These are phyloP conservation scores for Tetracladium marchalianum DNA, from an alignment of 495 filamentous ascomycete genomes.

Conservation along the genomic window DNA sequence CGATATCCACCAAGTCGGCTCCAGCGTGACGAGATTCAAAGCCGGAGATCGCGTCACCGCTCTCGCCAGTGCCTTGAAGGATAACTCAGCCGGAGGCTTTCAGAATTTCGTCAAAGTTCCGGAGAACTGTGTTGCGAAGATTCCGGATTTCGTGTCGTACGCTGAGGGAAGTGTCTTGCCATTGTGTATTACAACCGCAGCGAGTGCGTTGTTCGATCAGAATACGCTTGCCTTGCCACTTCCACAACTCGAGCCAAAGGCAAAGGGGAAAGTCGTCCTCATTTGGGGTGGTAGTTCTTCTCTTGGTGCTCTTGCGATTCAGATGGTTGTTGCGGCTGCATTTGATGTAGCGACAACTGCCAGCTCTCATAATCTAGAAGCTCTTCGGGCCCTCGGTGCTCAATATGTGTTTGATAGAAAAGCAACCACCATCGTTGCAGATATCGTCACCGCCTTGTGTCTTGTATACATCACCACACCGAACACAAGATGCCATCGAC, in stretches of 20 bases:
- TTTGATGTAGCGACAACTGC: slow-evolving; percentile 26
- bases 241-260: slow-evolving; percentile 4
- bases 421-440: not conserved
- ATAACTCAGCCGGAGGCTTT: slow-evolving; percentile 15
- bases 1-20: slow-evolving; percentile 37
- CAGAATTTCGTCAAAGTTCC: slow-evolving; percentile 30
- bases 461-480: too few relatives aligned
- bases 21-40: slow-evolving; percentile 31
- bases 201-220: slow-evolving; percentile 32
- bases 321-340: slow-evolving; percentile 25
- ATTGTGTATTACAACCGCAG: slow-evolving; percentile 36
- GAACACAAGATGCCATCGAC: too few relatives aligned
- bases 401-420: not conserved
- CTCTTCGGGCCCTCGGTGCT: slow-evolving; percentile 27
- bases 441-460: slow-evolving; percentile 11
- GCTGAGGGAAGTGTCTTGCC: slow-evolving; percentile 36
- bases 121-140: slow-evolving; percentile 16
- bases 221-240: slow-evolving; percentile 25
- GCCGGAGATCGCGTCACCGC: slow-evolving; percentile 34
- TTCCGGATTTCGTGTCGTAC: slow-evolving; percentile 34
- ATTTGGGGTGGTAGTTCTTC: slow-evolving; percentile 27
- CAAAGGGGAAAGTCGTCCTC: slow-evolving; percentile 18
- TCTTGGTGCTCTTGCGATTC: slow-evolving; percentile 25
- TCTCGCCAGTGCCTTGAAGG: slow-evolving; percentile 1
- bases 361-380: slow-evolving; percentile 22